A percentile compares a stretch with the other conserved stretches of the same genome.
These are phyloP conservation scores for Ustilago crameri DNA, from an alignment of 1,284 basidiomycete genomes.

Conservation along the genomic window DNA sequence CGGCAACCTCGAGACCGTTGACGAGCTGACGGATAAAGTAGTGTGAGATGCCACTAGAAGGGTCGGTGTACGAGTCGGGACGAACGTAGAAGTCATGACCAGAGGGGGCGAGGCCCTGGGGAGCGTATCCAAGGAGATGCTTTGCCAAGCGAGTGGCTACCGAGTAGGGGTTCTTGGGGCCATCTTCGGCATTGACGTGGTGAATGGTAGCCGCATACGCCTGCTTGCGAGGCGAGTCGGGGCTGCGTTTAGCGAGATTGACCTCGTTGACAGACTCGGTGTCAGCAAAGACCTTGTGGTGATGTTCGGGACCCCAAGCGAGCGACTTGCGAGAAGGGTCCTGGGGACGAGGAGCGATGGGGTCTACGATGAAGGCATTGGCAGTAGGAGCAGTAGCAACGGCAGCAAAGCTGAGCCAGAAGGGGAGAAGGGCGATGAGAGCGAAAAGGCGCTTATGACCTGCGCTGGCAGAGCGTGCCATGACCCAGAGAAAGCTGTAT, in stretches of 20 bases:
- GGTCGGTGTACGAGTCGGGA: constrained; percentile 58
- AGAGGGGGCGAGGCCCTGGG: constrained; percentile 30
- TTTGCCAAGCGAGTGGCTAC: constrained; percentile 48
- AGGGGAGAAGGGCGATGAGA: constrained; percentile 46
- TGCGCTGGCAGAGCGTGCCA: constrained; percentile 23
- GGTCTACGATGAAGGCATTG: constrained; percentile 22
- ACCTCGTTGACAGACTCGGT: constrained; percentile 26
- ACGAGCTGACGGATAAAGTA: constrained; percentile 56
- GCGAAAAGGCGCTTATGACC: constrained; percentile 46
- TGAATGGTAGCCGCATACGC: constrained; percentile 43
- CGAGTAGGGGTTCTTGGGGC: constrained; percentile 40
- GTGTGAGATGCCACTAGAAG: constrained; percentile 50
- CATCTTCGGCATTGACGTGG: constrained; percentile 42
- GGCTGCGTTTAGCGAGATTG: constrained; percentile 15
- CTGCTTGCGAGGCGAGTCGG: constrained; percentile 31
- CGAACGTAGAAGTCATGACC: constrained; percentile 55
- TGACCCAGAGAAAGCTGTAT: constrained; percentile 2
- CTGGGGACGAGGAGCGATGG: constrained; percentile 20
- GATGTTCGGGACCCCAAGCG: constrained; percentile 52
- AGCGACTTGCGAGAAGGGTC: constrained; percentile 55
- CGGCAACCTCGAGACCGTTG: constrained; percentile 55
- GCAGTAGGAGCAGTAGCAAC: constrained; percentile 13
- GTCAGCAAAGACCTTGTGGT: constrained; percentile 46
- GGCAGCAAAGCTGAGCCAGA: constrained; percentile 45
- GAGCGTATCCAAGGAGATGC: constrained; percentile 39